Conservation (phyloP, 352 stramenopile genomes). For the Phytopythium cucurbitacearum region DNA sequence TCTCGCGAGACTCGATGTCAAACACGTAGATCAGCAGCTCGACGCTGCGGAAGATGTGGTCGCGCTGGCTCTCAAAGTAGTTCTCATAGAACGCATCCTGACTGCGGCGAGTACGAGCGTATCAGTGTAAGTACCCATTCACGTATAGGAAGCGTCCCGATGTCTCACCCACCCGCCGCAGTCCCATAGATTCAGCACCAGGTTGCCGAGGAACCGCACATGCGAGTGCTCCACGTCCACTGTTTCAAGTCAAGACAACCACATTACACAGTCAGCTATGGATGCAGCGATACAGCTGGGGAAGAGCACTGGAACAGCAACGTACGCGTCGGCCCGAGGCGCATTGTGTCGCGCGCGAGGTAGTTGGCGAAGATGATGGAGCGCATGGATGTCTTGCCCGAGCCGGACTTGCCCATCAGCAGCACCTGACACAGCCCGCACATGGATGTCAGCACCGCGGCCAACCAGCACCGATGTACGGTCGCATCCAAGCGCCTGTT, state of each 20-base stretch:
- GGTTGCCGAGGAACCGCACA: constrained; percentile 96
- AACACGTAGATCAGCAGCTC: constrained; percentile 99
- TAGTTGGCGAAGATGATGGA: constrained; percentile 99
- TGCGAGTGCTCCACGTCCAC: constrained; percentile 92
- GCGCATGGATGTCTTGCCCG: constrained; percentile 99
- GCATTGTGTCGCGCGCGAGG: constrained; percentile 95
- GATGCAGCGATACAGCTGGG: no score
- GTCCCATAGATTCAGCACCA: constrained; percentile 99
- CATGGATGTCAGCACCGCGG: neutral
- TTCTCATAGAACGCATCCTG: constrained; percentile 99
- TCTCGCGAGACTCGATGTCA: constrained; percentile 94
- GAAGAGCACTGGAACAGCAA: no score
- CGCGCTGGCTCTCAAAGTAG: constrained; percentile 98
- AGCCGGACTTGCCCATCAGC: constrained; percentile 95
- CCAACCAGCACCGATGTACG: neutral
- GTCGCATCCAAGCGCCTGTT: neutral
- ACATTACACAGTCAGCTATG: neutral
- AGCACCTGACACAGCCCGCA: constrained; percentile 67
- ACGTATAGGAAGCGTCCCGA: neutral
- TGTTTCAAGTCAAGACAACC: constrained; percentile 17
- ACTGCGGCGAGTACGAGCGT: constrained; percentile 26
- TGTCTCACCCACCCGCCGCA: constrained; percentile 88
- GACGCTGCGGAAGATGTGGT: constrained; percentile 99
- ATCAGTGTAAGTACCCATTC: constrained; percentile 4
- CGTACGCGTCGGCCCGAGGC: constrained; percentile 92